These are phyloP conservation scores for Escovopsis weberi DNA, from an alignment of 2,329 filamentous ascomycete species.

Conservation along the genomic window DNA sequence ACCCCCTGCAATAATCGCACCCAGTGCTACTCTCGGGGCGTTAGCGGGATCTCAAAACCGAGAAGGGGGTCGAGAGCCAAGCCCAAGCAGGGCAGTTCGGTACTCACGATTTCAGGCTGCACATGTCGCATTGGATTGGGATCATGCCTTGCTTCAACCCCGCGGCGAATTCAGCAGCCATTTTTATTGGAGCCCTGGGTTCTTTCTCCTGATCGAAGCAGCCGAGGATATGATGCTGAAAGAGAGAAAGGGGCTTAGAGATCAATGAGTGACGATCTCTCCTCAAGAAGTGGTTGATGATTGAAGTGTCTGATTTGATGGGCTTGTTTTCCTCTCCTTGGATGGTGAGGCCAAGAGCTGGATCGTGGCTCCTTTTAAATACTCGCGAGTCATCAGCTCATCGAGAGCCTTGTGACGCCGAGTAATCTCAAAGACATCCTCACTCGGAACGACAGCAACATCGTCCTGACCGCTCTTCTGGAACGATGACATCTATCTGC, in stretches of 20 bases:
- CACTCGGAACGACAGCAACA: neutral
- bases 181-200: neutral
- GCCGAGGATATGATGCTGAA: too few relatives aligned
- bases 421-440: neutral
- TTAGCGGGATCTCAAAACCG: neutral
- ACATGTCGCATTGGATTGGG: slow-evolving; percentile 8
- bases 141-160: slow-evolving; percentile 6
- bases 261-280: neutral
- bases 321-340: neutral
- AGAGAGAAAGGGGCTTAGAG: neutral
- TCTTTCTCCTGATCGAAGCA: neutral
- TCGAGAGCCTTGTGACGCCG: neutral
- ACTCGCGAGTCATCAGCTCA: neutral
- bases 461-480: slow-evolving; percentile 4
- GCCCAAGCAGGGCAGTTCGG: neutral
- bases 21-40: neutral
- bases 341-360: neutral
- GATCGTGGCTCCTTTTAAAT: neutral
- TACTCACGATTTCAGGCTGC: slow-evolving; percentile 7
- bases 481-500: neutral
- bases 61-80: neutral
- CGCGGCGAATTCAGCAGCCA: slow-evolving; percentile 4
- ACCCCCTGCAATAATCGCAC: slow-evolving; percentile 7
- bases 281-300: neutral
- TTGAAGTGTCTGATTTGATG: neutral